Conservation (phyloP, 805 yeast genomes). For the Hanseniaspora osmophila region DNA sequence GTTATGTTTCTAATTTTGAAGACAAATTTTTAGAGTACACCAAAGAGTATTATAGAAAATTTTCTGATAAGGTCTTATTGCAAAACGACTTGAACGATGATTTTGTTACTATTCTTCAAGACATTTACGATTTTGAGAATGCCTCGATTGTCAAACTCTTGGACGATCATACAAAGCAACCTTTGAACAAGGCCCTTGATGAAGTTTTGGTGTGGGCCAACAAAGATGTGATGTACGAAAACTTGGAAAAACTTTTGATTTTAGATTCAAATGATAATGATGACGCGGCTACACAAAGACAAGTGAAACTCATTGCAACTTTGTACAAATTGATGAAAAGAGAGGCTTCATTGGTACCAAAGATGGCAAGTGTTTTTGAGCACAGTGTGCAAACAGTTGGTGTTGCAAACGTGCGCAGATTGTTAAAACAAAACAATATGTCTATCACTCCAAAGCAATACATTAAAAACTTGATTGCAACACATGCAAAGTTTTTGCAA, state of each 20-base stretch:
- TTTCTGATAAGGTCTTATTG: background rate
- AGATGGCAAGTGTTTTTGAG: constrained; percentile 61
- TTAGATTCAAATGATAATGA: constrained; percentile 29
- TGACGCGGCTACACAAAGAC: constrained; percentile 16
- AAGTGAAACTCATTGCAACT: constrained; percentile 34
- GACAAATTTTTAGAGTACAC: constrained; percentile 59
- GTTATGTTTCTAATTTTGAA: constrained; percentile 73
- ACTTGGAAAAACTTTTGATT: constrained; percentile 60
- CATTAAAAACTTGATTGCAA: constrained; percentile 54
- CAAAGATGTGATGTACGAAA: constrained; percentile 59
- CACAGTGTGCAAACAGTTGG: constrained; percentile 59
- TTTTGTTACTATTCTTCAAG: background rate
- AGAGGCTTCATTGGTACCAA: constrained; percentile 66
- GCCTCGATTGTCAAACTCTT: constrained; percentile 63
- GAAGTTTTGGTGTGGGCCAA: constrained; percentile 38
- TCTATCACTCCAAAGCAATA: constrained; percentile 48
- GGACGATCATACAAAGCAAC: constrained; percentile 56
- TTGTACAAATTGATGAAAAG: constrained; percentile 65
- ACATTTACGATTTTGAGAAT: constrained; percentile 39
- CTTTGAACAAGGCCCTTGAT: constrained; percentile 64
- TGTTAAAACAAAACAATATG: constrained; percentile 13
- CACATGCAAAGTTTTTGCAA: constrained; percentile 53
- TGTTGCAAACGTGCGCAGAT: constrained; percentile 16
- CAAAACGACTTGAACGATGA: background rate
- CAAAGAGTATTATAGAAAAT: constrained; percentile 25